Base-by-base conservation (phyloP, 78 protist genomes). In the Guillardia theta region DNA sequence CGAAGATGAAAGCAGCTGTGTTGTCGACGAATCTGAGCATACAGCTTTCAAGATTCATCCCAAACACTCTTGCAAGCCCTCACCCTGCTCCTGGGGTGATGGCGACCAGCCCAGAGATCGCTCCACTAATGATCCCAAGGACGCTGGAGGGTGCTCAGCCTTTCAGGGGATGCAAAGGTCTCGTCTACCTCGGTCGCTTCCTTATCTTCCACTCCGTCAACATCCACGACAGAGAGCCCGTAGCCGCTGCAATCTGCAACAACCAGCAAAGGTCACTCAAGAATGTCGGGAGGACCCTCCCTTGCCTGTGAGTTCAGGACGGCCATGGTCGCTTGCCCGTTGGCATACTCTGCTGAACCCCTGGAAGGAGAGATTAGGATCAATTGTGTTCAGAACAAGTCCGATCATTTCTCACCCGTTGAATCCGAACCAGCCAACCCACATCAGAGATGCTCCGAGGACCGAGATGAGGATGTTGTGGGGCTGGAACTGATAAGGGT, bases 351-450 rank as follows among this genome's bases (percentile, higher is more conserved):
- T 5, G 54, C 54, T 5, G 70, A 48, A 24, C 93, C 98, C n/a
- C n/a, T n/a, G n/a, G n/a, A n/a, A n/a, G n/a, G n/a, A n/a, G n/a
- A n/a, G n/a, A n/a, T n/a, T n/a, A n/a, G n/a, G n/a, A n/a, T n/a
- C n/a, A n/a, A n/a, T n/a, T n/a, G n/a, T n/a, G n/a, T n/a, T n/a
- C n/a, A n/a, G n/a, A n/a, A n/a, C n/a, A n/a, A n/a, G n/a, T n/a
- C n/a, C n/a, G n/a, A n/a, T n/a, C n/a, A n/a, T n/a, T n/a, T n/a
- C n/a, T n/a, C n/a, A 53, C 62, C 97, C 98, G 94, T 97, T 97
- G 95, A 97, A 97, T 27, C 97, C 96, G 58, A 96, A 95, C 98
- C 98, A 97, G 41, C 98, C 98, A 64, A 96, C 90, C 98, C 98
- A 97, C 92, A 97, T 54, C 37, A 97, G 83, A 30, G 96, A 96